A percentile compares a stretch with the other conserved stretches of the same genome.
Conservation (phyloP, 495 filamentous ascomycete genomes). For the Tetracladium setigerum region DNA sequence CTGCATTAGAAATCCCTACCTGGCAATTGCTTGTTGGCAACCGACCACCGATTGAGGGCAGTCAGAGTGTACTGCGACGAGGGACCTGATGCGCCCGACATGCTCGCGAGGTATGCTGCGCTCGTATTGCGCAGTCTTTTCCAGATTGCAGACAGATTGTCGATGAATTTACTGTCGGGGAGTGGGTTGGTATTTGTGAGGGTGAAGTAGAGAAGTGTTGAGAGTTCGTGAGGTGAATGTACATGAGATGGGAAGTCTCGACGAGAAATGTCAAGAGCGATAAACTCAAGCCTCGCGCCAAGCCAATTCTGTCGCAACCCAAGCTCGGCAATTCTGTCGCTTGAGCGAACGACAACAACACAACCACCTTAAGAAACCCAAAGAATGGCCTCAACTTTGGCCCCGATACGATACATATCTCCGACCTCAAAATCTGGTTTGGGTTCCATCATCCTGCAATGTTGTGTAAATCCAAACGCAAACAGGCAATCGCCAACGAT, state of each 20-base stretch:
- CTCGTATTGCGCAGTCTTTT: conserved; percentile 10
- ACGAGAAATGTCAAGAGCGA: too few relatives aligned
- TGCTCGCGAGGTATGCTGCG: conserved; percentile 7
- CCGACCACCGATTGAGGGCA: conserved; percentile 73
- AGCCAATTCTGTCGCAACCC: too few relatives aligned
- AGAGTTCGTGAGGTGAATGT: too few relatives aligned
- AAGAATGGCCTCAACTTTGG: conserved; percentile 3
- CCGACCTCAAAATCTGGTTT: conserved; percentile 12
- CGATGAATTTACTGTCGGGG: too few relatives aligned
- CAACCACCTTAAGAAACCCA: too few relatives aligned
- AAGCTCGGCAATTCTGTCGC: too few relatives aligned
- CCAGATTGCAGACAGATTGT: conserved; percentile 6
- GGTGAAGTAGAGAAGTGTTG: too few relatives aligned
- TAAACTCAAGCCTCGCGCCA: too few relatives aligned
- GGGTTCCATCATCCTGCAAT: conserved; percentile 40
- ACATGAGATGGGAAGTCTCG: too few relatives aligned
- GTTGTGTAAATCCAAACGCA: conserved; percentile 58
- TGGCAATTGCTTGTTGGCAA: conserved; percentile 63
- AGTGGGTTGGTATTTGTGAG: too few relatives aligned
- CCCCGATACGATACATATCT: conserved; percentile 17
- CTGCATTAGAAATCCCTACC: conserved; percentile 11
- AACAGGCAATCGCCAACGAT: conserved; percentile 50
- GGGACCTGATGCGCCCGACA: conserved; percentile 7
- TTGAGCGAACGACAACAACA: too few relatives aligned
- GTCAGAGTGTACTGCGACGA: conserved; percentile 53